These are phyloP conservation scores for Sclerotinia glacialis DNA, from an alignment of 2,329 filamentous ascomycete genomes.

Conservation along the genomic window DNA sequence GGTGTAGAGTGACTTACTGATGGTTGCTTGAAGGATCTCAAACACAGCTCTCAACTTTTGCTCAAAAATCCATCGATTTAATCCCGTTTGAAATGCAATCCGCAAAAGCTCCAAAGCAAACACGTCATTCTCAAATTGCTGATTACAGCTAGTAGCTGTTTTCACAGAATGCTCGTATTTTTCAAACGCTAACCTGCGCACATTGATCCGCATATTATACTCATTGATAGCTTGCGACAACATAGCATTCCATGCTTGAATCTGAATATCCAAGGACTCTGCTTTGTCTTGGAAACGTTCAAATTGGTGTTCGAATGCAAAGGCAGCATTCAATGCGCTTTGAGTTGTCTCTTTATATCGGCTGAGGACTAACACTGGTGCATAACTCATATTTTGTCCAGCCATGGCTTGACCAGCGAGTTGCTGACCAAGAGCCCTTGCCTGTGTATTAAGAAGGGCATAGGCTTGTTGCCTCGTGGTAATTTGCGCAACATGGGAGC, in stretches of 20 bases:
- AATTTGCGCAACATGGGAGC: not conserved
- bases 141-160: conserved; percentile 7
- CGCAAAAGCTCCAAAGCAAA: conserved; percentile 1
- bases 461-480: conserved; percentile 3
- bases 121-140: conserved; percentile 9
- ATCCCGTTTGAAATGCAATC: not conserved
- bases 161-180: conserved; percentile 6
- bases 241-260: conserved; percentile 13
- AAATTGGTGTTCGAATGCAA: conserved; percentile 6
- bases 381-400: conserved; percentile 12
- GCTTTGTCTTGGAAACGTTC: conserved; percentile 13
- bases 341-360: conserved; percentile 10
- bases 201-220: conserved; percentile 5
- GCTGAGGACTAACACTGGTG: not conserved
- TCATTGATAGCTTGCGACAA: conserved; percentile 12
- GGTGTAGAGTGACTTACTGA: not conserved
- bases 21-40: not conserved
- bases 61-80: not conserved
- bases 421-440: conserved; percentile 4
- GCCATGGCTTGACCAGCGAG: conserved; percentile 12
- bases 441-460: conserved; percentile 6
- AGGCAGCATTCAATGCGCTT: not conserved
- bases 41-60: conserved; percentile 8
- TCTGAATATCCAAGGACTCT: conserved; percentile 1
- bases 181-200: conserved; percentile 3